Conservation (phyloP, 148 eudicot species). For the Fallopia convolvulus region DNA sequence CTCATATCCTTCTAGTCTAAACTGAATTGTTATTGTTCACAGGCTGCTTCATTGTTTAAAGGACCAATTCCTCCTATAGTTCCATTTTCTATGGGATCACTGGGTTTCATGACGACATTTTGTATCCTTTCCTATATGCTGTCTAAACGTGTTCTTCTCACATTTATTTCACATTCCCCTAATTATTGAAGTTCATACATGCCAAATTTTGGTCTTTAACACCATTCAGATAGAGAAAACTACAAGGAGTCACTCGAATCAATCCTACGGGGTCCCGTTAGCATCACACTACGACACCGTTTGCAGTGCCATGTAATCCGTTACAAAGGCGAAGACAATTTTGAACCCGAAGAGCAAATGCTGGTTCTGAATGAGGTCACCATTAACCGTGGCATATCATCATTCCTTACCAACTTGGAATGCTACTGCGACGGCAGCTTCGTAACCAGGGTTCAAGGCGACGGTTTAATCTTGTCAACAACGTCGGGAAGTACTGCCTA, state of each 20-base stretch:
- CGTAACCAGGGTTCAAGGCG: conserved; percentile 93
- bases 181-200: not conserved
- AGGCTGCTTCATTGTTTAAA: conserved; percentile 97
- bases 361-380: conserved; percentile 93
- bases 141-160: not conserved
- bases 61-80: conserved; percentile 95
- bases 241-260: conserved; percentile 72
- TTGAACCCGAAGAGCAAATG: conserved; percentile 68
- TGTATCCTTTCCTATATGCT: conserved; percentile 55
- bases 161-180: not conserved
- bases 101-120: conserved; percentile 98
- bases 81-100: conserved; percentile 85
- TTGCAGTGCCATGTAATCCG: conserved; percentile 75
- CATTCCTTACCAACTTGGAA: conserved; percentile 87
- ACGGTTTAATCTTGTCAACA: conserved; percentile 85
- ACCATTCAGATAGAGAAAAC: conserved; percentile 63
- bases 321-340: conserved; percentile 63
- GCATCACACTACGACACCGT: conserved; percentile 83
- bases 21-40: conserved; percentile 17
- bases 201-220: conserved; percentile 37
- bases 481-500: conserved; percentile 98
- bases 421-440: conserved; percentile 87
- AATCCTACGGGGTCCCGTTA: conserved; percentile 66
- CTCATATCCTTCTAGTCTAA: not conserved
- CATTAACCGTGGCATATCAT: conserved; percentile 91